Evolutionary conservation across 345 rosid genomes (phyloP), one percentile per base, ranked within the genome.

Genomic region (Microthlaspi erraticum): DNA sequence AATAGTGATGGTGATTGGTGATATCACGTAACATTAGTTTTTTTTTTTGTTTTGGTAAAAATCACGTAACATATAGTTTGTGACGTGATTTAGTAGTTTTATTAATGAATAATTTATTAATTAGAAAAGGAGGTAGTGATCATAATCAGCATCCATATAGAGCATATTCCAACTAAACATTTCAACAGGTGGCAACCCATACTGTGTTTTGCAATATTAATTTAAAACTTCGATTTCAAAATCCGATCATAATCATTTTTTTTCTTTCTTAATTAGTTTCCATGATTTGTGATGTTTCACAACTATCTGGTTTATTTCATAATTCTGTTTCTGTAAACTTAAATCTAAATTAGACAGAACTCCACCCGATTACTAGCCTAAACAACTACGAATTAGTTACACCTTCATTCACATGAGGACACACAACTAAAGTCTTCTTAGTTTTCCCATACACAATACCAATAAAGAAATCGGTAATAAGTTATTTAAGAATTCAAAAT

Each of bases 81-180:
- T 60, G 20, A 70, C 43, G 43, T 60, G 11, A 51, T 20, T 50
- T 11, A 34, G 51, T 52, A 52, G 52, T 61, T 61, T 52, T 36
- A 11, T 16, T 37, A 29, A 42, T 32, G 9, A 19, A 17, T 26
- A 16, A n/a, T 45, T 41, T 18, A n/a, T 32, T 18, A 42, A 33
- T 26, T 7, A 19, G 7, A 48, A 37, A 48, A 37, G 13, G 29
- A 61, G 55, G 43, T 23, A 53, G 41, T 52, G 38, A 33, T 52
- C 68, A 42, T 42, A 10, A 53, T 43, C 46, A 52, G 48, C 32
- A 62, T 62, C 69, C 55, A 53, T 14, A 53, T 14, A 14, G 0
- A 62, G 75, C 19, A 71, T 71, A 62, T 71, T 71, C 67, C 68
- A 19, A 33, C 7, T 13, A 41, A 39, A 61, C 32, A 48, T 49